These are phyloP conservation scores for Aspergillus tamarii DNA, from an alignment of 2,329 filamentous ascomycete species.

Conservation along the genomic window DNA sequence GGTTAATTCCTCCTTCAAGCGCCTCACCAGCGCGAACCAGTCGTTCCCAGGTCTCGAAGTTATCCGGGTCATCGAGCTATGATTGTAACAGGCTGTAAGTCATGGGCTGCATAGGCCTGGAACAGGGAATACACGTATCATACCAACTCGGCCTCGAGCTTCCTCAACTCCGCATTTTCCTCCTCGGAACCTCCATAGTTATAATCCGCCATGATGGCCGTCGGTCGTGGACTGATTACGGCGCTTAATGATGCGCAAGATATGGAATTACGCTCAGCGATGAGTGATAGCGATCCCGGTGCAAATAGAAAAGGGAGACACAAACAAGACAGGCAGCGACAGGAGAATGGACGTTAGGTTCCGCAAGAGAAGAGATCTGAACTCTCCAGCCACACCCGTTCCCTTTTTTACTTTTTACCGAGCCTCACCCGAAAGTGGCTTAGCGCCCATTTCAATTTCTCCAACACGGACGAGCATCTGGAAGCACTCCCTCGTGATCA, in stretches of 20 bases:
- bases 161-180: slow-evolving; percentile 80
- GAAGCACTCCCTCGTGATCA: neutral
- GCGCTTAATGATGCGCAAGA: neutral
- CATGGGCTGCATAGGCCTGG: neutral
- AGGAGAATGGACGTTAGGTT: slow-evolving; percentile 4
- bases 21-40: slow-evolving; percentile 79
- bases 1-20: slow-evolving; percentile 90
- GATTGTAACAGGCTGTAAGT: slow-evolving; percentile 17
- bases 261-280: slow-evolving; percentile 5
- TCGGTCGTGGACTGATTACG: neutral
- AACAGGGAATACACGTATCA: slow-evolving; percentile 32
- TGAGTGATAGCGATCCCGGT: neutral
- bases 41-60: slow-evolving; percentile 94
- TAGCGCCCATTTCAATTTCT: slow-evolving; percentile 28
- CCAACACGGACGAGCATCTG: neutral
- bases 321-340: neutral
- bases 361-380: slow-evolving; percentile 10
- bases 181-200: slow-evolving; percentile 75
- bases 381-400: slow-evolving; percentile 14
- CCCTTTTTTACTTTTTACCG: slow-evolving; percentile 22
- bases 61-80: slow-evolving; percentile 74
- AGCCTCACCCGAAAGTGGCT: slow-evolving; percentile 21
- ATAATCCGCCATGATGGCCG: slow-evolving; percentile 68
- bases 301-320: slow-evolving; percentile 1
- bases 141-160: slow-evolving; percentile 78